Conservation (phyloP, 805 yeast genomes). For the Metschnikowia peoriensis region DNA sequence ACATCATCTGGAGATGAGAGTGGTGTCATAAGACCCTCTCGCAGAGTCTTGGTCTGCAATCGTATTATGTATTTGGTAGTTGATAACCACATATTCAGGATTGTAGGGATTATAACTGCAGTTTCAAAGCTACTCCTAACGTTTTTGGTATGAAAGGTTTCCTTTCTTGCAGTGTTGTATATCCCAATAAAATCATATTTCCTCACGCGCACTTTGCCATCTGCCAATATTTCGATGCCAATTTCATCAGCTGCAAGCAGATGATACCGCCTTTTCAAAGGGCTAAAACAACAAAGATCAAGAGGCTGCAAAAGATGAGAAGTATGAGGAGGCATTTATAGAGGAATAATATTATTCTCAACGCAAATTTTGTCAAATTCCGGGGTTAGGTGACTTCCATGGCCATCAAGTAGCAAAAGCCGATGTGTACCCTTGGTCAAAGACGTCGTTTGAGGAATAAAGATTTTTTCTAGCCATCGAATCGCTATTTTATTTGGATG, state of each 20-base stretch:
- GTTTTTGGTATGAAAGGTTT: neutral
- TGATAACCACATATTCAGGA: too few species aligned
- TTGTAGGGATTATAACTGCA: neutral
- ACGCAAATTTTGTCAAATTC: neutral
- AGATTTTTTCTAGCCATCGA: conserved; percentile 1
- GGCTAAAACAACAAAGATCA: neutral
- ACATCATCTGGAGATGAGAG: too few species aligned
- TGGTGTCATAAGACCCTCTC: too few species aligned
- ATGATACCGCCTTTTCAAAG: neutral
- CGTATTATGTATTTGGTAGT: too few species aligned
- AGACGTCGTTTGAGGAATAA: neutral
- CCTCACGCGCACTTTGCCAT: neutral
- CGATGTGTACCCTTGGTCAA: neutral
- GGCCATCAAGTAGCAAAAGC: neutral
- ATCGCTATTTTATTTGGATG: neutral
- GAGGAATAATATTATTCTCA: neutral
- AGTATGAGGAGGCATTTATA: neutral
- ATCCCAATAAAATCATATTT: neutral
- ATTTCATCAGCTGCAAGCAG: neutral
- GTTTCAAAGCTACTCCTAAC: neutral
- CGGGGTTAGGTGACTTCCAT: neutral
- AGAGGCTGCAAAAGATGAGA: conserved; percentile 1
- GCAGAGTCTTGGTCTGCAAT: too few species aligned
- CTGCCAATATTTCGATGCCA: neutral
- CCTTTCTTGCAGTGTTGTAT: neutral